Conservation (phyloP, 306 rosid genomes). For the Castanopsis chinensis region DNA sequence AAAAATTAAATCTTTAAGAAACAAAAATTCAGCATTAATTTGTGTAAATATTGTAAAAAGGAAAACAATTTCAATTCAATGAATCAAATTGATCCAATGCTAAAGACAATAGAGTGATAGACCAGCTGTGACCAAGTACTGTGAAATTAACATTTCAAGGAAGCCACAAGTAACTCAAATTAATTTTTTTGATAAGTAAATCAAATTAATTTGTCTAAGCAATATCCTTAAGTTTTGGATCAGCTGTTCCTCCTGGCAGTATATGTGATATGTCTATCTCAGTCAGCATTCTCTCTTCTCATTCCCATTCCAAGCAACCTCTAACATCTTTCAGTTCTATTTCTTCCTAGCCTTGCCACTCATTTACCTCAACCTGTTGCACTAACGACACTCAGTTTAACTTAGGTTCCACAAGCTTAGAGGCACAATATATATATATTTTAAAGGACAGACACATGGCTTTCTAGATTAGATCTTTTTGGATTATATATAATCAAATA, state of each 20-base stretch:
- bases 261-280: too few species aligned
- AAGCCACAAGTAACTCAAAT: not conserved
- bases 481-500: not conserved
- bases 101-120: too few species aligned
- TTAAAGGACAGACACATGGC: not conserved
- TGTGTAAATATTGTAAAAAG: not conserved
- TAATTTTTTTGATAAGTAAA: not conserved
- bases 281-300: not conserved
- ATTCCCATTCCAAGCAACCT: not conserved
- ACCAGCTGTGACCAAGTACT: too few species aligned
- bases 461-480: not conserved
- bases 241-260: not conserved
- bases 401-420: not conserved
- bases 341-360: not conserved
- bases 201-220: not conserved
- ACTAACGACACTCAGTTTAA: not conserved
- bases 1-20: not conserved
- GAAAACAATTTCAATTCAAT: too few species aligned
- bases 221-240: not conserved
- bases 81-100: too few species aligned
- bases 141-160: not conserved
- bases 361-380: not conserved
- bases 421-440: not conserved
- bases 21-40: not conserved
- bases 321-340: not conserved